Evolutionary conservation across 164 flowering plant genomes (phyloP).

Genomic region (Annona cherimola): DNA sequence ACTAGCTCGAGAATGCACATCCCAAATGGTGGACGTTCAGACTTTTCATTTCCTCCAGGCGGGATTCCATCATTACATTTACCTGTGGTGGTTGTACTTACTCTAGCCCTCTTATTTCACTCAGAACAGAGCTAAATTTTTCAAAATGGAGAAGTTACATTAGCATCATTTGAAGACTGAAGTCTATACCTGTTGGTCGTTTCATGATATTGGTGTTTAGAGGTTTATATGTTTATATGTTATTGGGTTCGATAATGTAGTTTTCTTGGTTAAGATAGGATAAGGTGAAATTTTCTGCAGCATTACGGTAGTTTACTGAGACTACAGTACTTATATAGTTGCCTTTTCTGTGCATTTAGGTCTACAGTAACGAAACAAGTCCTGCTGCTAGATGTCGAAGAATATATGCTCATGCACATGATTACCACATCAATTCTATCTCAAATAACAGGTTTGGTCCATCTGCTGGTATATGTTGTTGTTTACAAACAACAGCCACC

Average conservation of each 20-base stretch:
- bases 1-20: constrained; percentile 34
- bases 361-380: constrained; percentile 78
- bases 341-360: constrained; percentile 33
- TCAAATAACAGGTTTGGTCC: constrained; percentile 84
- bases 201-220: neutral
- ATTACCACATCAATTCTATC: constrained; percentile 97
- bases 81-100: constrained; percentile 90
- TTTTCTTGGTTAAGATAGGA: neutral
- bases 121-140: neutral
- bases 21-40: constrained; percentile 72
- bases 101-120: constrained; percentile 9
- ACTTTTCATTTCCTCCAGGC: constrained; percentile 65
- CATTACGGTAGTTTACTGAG: neutral
- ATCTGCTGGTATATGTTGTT: neutral
- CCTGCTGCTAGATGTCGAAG: constrained; percentile 89
- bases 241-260: neutral
- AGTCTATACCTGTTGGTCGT: neutral
- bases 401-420: constrained; percentile 99
- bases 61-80: constrained; percentile 76
- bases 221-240: neutral
- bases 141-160: neutral
- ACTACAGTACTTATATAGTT: constrained; percentile 8
- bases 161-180: neutral
- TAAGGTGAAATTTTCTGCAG: neutral
- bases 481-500: neutral